A percentile compares a stretch with the other conserved stretches of the same genome.
phyloP scores from a whole-genome alignment of 352 stramenopile species.

The Elongisporangium undulatum region DNA sequence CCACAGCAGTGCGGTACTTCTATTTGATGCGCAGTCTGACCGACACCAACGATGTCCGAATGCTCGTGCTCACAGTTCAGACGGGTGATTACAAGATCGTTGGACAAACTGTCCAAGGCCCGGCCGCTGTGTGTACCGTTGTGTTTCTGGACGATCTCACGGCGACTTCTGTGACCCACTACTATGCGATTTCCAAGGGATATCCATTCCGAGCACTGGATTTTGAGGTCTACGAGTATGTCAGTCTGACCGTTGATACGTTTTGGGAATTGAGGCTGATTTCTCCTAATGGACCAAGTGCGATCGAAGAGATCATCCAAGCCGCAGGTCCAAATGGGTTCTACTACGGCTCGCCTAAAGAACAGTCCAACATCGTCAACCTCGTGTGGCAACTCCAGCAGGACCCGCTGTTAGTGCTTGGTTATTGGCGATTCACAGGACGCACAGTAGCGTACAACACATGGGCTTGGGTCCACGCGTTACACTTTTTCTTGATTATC shows the following conservation, averaged over 20 bases:
- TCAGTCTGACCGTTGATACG: conserved; percentile 8
- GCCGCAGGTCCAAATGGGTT: conserved; percentile 29
- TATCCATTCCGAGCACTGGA: conserved; percentile 21
- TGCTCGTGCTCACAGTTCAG: conserved; percentile 4
- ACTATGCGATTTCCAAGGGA: conserved; percentile 20
- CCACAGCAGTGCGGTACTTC: conserved; percentile 2
- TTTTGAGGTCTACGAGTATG: conserved; percentile 18
- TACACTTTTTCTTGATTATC: conserved; percentile 38
- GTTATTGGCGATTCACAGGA: conserved; percentile 9
- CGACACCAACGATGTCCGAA: neutral
- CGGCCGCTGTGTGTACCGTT: conserved; percentile 1
- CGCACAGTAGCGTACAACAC: conserved; percentile 16
- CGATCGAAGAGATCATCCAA: conserved; percentile 12
- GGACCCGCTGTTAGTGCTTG: conserved; percentile 14
- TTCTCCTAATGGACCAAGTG: neutral
- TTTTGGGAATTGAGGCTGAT: conserved; percentile 20
- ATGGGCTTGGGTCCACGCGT: conserved; percentile 46
- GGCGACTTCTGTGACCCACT: conserved; percentile 8
- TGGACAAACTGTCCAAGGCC: conserved; percentile 4
- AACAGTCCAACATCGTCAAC: conserved; percentile 36
- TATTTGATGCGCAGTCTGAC: conserved; percentile 1
- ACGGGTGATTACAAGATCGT: conserved; percentile 8
- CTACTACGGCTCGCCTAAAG: conserved; percentile 16
- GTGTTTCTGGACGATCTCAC: conserved; percentile 20
- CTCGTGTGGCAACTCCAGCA: conserved; percentile 12